Base-by-base conservation (phyloP, 305 asterid genomes). In the Fraxinus greggii region DNA sequence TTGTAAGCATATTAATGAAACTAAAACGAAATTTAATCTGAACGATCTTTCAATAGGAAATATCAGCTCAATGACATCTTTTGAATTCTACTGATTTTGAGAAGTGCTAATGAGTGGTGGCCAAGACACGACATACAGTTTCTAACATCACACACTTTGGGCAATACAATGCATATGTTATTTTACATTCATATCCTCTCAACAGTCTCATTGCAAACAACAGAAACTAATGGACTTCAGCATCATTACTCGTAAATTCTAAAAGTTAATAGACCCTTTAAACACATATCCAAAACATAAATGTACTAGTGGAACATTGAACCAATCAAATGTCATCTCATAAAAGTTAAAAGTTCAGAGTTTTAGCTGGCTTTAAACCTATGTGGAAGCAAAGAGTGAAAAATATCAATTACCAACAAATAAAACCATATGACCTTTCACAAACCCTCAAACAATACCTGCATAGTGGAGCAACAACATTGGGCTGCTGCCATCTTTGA, bases 381-480 rank as follows among this genome's bases (percentile, higher is more conserved):
- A 1, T 28, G 24, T 5, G 75, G 74, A 67, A 12, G 75, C 75
- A 12, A 63, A 63, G 36, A 13, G 9, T 69, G 75, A 29, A 26
- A 65, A 69, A 69, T 26, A 69, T 17, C 38, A 65, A 67, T 67
- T 69, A 79, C 31, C 72, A 31, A 17, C 28, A 86, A 36, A 35
- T 51, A 79, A 23, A 59, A 7, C 74, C 48, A 80, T 72, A 80
- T 36, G 84, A 8, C 75, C 54, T 12, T 36, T 28, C 33, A 33
- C 38, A 87, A 38, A 73, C 76, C 74, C 40, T 75, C 19, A 75
- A 81, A 82, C 76, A 78, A 75, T 85, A 93, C 99, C 99, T 85
- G 98, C 95, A 88, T 94, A 96, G 89, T 96, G 98, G 90, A 96
- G 90, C 85, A 94, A 87, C 88, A 96, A 83, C 87, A 96, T 79